Percentiles rank a stretch among this genome's conserved stretches.
Conservation (phyloP, 768 basidiomycete genomes). For the Agrocybe chaxingu region DNA sequence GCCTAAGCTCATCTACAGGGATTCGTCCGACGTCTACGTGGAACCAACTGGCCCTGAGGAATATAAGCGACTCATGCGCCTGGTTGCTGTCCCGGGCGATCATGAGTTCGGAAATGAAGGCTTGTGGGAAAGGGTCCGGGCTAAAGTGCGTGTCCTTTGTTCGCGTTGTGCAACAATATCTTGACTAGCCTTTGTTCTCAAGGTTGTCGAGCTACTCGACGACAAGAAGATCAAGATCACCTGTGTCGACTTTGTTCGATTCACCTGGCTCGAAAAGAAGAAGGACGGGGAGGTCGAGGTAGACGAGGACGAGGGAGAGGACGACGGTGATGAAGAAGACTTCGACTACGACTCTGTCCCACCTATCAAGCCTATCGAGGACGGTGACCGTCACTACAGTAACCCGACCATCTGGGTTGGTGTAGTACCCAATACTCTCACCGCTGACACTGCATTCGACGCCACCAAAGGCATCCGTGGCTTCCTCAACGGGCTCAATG, state of each 20-base stretch:
- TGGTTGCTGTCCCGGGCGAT: conserved; percentile 24
- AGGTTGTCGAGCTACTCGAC: conserved; percentile 26
- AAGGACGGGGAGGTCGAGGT: conserved; percentile 16
- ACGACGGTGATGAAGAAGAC: conserved; percentile 12
- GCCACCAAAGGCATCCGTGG: conserved; percentile 26
- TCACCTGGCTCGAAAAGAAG: conserved; percentile 21
- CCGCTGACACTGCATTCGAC: conserved; percentile 23
- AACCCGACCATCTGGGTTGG: conserved; percentile 39
- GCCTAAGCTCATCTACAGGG: conserved; percentile 34
- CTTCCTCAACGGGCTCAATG: conserved; percentile 27
- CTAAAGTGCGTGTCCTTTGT: conserved; percentile 26
- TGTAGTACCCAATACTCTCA: conserved; percentile 28
- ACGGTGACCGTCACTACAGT: conserved; percentile 22
- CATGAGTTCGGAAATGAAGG: conserved; percentile 25
- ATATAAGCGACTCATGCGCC: conserved; percentile 24
- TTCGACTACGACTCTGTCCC: conserved; percentile 16
- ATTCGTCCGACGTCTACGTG: conserved; percentile 27
- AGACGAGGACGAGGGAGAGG: conserved; percentile 7
- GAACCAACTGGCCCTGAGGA: conserved; percentile 27
- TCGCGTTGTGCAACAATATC: conserved; percentile 25
- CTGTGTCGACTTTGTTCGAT: conserved; percentile 28
- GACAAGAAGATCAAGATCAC: conserved; percentile 17
- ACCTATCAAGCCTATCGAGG: conserved; percentile 20
- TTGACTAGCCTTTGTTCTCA: conserved; percentile 26
- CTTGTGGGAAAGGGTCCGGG: conserved; percentile 28